A percentile compares a stretch with the other conserved stretches of the same genome.
phyloP scores from a whole-genome alignment of 2,329 filamentous ascomycete species.

The Fusarium phyllophilum region DNA sequence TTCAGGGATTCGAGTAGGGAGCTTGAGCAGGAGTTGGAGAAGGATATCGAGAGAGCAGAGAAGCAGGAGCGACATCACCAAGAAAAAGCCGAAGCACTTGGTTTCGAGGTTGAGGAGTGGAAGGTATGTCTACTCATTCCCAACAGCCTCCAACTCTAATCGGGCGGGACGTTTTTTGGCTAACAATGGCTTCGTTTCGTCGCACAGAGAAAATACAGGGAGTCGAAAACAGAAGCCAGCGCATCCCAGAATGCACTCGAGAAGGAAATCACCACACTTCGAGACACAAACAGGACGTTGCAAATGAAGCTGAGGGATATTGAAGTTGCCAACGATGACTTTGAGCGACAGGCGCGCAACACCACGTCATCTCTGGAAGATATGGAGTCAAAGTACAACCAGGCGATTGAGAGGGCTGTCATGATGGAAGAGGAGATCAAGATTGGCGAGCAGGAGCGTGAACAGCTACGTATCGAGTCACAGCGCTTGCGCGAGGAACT shows the following conservation, averaged over 20 bases:
- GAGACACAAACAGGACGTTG: conserved; percentile 83
- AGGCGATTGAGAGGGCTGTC: conserved; percentile 89
- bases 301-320: conserved; percentile 90
- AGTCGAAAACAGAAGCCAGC: conserved; percentile 89
- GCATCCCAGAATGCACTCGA: conserved; percentile 85
- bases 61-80: conserved; percentile 87
- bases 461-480: conserved; percentile 86
- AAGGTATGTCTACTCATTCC: conserved; percentile 71
- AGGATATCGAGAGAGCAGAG: conserved; percentile 94
- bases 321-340: conserved; percentile 98
- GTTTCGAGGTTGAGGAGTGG: conserved; percentile 97
- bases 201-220: conserved; percentile 88
- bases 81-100: conserved; percentile 85
- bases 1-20: conserved; percentile 95
- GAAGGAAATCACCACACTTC: conserved; percentile 93
- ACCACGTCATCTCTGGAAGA: conserved; percentile 96
- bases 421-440: conserved; percentile 96
- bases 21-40: conserved; percentile 92
- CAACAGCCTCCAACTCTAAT: background rate
- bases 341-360: conserved; percentile 94
- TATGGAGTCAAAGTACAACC: conserved; percentile 95
- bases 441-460: conserved; percentile 89
- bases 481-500: conserved; percentile 92
- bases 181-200: conserved; percentile 25
- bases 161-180: conserved; percentile 2